These are phyloP conservation scores for Calonectria pseudoturangicola DNA, from an alignment of 2,329 filamentous ascomycete species.

Conservation along the genomic window DNA sequence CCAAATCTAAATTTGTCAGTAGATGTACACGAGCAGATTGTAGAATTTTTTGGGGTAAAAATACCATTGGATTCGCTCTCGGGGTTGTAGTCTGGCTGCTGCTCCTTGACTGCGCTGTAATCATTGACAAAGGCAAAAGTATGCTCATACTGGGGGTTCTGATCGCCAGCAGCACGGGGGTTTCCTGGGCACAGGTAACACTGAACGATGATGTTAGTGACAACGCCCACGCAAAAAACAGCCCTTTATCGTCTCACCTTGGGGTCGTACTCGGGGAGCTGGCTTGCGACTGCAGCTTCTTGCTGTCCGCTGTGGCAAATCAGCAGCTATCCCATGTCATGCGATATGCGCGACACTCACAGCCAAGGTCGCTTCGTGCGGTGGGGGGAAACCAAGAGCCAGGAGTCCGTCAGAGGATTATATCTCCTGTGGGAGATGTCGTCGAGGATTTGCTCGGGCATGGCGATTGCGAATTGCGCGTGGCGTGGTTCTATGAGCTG, in stretches of 20 bases:
- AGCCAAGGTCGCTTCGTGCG: slow-evolving; percentile 98
- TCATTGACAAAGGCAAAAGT: slow-evolving; percentile 98
- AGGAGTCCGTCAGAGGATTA: slow-evolving; percentile 92
- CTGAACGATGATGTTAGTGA: slow-evolving; percentile 62
- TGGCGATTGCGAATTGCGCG: slow-evolving; percentile 59
- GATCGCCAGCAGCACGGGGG: slow-evolving; percentile 88
- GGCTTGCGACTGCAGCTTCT: slow-evolving; percentile 80
- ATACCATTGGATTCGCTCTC: slow-evolving; percentile 62
- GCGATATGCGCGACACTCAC: slow-evolving; percentile 71
- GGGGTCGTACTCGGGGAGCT: slow-evolving; percentile 87
- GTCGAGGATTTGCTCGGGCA: slow-evolving; percentile 87
- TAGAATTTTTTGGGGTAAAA: neutral
- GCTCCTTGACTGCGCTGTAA: slow-evolving; percentile 96
- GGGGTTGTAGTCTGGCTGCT: slow-evolving; percentile 85
- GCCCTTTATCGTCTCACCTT: slow-evolving; percentile 66
- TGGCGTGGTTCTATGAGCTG: slow-evolving; percentile 40
- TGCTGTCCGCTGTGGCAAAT: slow-evolving; percentile 79
- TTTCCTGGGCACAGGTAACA: slow-evolving; percentile 98
- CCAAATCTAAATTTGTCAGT: slow-evolving; percentile 73
- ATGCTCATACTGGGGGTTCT: slow-evolving; percentile 88
- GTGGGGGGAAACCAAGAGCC: slow-evolving; percentile 96
- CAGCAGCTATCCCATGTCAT: slow-evolving; percentile 14
- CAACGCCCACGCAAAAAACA: slow-evolving; percentile 17
- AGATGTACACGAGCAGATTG: neutral
- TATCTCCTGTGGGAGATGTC: slow-evolving; percentile 97